Evolutionary conservation across 805 yeast species (phyloP).

Genomic region (Candida hungchunana): DNA sequence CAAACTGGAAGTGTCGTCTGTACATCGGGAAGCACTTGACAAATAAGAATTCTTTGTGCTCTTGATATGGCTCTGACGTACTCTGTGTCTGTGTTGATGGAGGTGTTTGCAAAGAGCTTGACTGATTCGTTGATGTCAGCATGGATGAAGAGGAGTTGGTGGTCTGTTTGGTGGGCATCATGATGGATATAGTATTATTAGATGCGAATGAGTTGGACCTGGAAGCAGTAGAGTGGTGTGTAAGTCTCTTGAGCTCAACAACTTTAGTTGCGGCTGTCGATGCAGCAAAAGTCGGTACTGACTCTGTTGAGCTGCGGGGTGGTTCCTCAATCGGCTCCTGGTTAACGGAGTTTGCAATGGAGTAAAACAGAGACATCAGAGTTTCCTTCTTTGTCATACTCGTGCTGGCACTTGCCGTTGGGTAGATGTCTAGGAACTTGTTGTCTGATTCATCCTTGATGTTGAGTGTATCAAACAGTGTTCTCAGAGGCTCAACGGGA

Average conservation of each 20-base stretch:
- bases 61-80: constrained; percentile 16
- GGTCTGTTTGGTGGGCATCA: constrained; percentile 1
- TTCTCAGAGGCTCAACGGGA: constrained; percentile 16
- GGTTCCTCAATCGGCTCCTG: too few species aligned
- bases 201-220: constrained; percentile 11
- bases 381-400: constrained; percentile 24
- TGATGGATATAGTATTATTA: constrained; percentile 5
- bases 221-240: constrained; percentile 1
- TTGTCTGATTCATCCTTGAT: background rate
- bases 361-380: constrained; percentile 31
- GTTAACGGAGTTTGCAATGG: constrained; percentile 25
- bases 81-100: constrained; percentile 16
- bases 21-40: constrained; percentile 81
- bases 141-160: constrained; percentile 9
- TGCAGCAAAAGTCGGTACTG: constrained; percentile 1
- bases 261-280: constrained; percentile 1
- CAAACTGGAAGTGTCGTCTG: constrained; percentile 53
- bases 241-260: constrained; percentile 3
- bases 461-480: constrained; percentile 12
- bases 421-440: constrained; percentile 6
- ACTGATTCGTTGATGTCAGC: constrained; percentile 2
- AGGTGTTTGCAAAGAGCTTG: constrained; percentile 6
- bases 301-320: too few species aligned
- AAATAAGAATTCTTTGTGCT: constrained; percentile 58
- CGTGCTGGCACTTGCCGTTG: constrained; percentile 6